phyloP scores from a whole-genome alignment of 352 stramenopile genomes.

The Globisporangium acanthophoron region DNA sequence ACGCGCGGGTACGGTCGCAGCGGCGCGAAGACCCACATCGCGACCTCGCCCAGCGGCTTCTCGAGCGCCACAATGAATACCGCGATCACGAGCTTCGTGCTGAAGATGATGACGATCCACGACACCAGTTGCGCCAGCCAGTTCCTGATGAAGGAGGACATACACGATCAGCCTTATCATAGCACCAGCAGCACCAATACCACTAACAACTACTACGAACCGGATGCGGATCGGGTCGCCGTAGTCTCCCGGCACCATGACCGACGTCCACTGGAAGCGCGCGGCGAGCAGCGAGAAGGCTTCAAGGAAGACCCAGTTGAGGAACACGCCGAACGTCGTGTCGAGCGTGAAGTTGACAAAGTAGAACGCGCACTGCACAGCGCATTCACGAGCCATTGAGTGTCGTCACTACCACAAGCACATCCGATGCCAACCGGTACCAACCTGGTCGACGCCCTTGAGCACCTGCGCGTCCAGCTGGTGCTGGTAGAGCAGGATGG shows the following conservation, averaged over 20 bases:
- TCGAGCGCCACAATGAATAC: conserved; percentile 67
- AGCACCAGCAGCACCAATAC: not conserved
- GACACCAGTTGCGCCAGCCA: conserved; percentile 75
- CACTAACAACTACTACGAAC: conserved; percentile 8
- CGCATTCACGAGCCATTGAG: not conserved
- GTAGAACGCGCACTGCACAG: conserved; percentile 74
- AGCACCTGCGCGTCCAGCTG: conserved; percentile 15
- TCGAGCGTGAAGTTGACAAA: conserved; percentile 89
- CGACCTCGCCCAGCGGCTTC: conserved; percentile 51
- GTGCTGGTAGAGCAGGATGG: conserved; percentile 69
- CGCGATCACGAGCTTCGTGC: conserved; percentile 76
- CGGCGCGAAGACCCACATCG: conserved; percentile 64
- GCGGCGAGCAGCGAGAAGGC: conserved; percentile 43
- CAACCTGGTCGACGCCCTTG: conserved; percentile 50
- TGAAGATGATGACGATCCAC: conserved; percentile 80
- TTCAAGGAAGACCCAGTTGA: conserved; percentile 81
- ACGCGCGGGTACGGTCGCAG: conserved; percentile 57
- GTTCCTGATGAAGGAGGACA: conserved; percentile 14
- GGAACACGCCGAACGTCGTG: conserved; percentile 76
- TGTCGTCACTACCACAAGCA: not conserved
- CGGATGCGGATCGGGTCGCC: conserved; percentile 53
- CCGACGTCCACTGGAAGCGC: conserved; percentile 48
- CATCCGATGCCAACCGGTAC: too few relatives aligned
- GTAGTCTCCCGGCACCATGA: conserved; percentile 75
- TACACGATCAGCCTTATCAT: not conserved